Evolutionary conservation across 257 asterid species (phyloP), one percentile per base, ranked within the genome.

Genomic region (Fraxinus anomala): DNA sequence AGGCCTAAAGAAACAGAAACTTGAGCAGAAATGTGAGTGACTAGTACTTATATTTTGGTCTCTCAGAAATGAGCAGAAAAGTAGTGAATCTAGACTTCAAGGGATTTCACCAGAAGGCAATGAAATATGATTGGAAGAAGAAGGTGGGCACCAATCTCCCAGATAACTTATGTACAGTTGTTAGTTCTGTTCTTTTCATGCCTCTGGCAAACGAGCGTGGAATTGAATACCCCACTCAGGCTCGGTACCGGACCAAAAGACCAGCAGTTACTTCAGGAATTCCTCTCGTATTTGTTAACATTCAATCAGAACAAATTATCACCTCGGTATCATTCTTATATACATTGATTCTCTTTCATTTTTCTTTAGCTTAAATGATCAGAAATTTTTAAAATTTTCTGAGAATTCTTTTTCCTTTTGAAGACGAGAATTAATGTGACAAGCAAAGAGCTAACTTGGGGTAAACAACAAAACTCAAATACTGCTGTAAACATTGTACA

Each of bases 51-150:
- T 36, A 5, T 7, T 6, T 73, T 44, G 13, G 33, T 68, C 16
- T 4, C 67, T 79, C 88, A 87, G 91, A 87, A 74, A 82, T 81
- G 91, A 89, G 93, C 71, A 86, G 89, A 77, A 82, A 82, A 69
- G 78, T 84, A 19, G 88, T 87, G 80, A 87, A 83, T 76, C 36
- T 85, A 28, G 89, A 82, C 47, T 84, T 80, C 9, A 80, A 76
- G 56, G 88, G 89, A 10, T 86, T 79, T 78, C 86, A 83, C 19
- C 85, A 51, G 66, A 78, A 79, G 77, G 85, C 83, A 11, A 81
- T 89, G 6, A 76, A 82, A 76, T 89, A 86, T 36, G 87, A 86
- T 49, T 89, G 91, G 90, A 89, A 80, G 69, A 65, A 34, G 51
- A 85, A 89, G 78, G 84, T 86, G 1, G 83, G 94, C 1, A 75